Conservation (phyloP, 2,329 filamentous ascomycete species). For the Nigrograna mackinnonii region DNA sequence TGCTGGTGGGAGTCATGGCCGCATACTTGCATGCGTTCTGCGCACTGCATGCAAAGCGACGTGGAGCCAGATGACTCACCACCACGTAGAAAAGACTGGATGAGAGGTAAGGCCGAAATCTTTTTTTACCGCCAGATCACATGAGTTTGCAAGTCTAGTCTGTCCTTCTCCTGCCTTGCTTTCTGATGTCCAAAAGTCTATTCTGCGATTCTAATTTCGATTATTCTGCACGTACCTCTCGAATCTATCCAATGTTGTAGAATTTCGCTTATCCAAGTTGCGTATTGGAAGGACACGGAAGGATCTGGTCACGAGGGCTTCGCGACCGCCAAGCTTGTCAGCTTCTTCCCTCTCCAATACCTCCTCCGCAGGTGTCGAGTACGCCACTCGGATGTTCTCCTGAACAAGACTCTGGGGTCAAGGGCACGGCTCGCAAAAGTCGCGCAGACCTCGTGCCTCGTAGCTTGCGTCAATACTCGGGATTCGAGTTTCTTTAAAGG, state of each 20-base stretch:
- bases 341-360: slow-evolving; percentile 4
- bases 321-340: slow-evolving; percentile 9
- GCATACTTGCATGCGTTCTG: slow-evolving; percentile 18
- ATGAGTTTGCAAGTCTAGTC: slow-evolving; percentile 3
- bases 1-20: slow-evolving; percentile 21
- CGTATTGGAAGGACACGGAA: slow-evolving; percentile 11
- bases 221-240: slow-evolving; percentile 5
- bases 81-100: slow-evolving; percentile 10
- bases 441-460: slow-evolving; percentile 19
- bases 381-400: neutral
- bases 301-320: slow-evolving; percentile 23
- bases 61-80: slow-evolving; percentile 39
- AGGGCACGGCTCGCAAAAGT: slow-evolving; percentile 23
- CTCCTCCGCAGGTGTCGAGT: slow-evolving; percentile 9
- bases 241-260: slow-evolving; percentile 16
- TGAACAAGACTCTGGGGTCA: slow-evolving; percentile 7
- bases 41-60: slow-evolving; percentile 33
- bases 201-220: slow-evolving; percentile 9
- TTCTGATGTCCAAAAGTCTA: no score
- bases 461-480: no score
- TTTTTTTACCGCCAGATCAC: slow-evolving; percentile 6
- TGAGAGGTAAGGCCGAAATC: slow-evolving; percentile 7
- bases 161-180: no score
- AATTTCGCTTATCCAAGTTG: slow-evolving; percentile 22
- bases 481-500: no score